These are phyloP conservation scores for Aureococcus anophagefferens DNA, from an alignment of 108 stramenopile species.

Conservation along the genomic window DNA sequence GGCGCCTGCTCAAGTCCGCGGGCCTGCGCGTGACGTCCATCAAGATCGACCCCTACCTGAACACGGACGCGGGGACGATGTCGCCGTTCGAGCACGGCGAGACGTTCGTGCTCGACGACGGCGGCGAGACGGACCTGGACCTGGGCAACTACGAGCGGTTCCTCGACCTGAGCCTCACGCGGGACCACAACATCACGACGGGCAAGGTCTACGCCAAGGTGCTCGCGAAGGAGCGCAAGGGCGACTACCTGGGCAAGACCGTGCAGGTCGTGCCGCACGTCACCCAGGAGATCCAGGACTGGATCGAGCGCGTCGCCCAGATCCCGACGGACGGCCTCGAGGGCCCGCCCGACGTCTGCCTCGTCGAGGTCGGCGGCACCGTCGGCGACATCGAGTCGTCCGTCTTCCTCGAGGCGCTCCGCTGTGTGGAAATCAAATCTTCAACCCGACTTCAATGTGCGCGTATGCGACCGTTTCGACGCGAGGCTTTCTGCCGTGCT, in stretches of 20 bases:
- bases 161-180: conserved; percentile 56
- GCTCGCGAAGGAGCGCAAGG: conserved; percentile 64
- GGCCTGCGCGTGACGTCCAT: conserved; percentile 74
- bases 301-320: conserved; percentile 73
- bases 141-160: conserved; percentile 87
- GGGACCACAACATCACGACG: conserved; percentile 80
- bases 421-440: too few species aligned
- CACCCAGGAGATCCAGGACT: conserved; percentile 74
- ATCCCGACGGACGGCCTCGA: conserved; percentile 37
- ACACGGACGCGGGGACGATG: conserved; percentile 81
- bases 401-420: conserved; percentile 89
- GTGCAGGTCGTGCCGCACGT: conserved; percentile 86
- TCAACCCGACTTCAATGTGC: too few species aligned
- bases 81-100: conserved; percentile 73
- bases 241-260: conserved; percentile 83
- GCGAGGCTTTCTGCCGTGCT: too few species aligned
- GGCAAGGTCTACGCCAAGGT: conserved; percentile 78
- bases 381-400: conserved; percentile 89
- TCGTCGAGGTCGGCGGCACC: conserved; percentile 99
- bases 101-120: conserved; percentile 72
- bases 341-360: conserved; percentile 79
- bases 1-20: conserved; percentile 66
- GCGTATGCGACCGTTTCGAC: too few species aligned
- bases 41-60: conserved; percentile 84
- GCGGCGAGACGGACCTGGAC: conserved; percentile 79